Conservation (phyloP, 1,284 basidiomycete genomes). For the Xerocomus amazonicus region DNA sequence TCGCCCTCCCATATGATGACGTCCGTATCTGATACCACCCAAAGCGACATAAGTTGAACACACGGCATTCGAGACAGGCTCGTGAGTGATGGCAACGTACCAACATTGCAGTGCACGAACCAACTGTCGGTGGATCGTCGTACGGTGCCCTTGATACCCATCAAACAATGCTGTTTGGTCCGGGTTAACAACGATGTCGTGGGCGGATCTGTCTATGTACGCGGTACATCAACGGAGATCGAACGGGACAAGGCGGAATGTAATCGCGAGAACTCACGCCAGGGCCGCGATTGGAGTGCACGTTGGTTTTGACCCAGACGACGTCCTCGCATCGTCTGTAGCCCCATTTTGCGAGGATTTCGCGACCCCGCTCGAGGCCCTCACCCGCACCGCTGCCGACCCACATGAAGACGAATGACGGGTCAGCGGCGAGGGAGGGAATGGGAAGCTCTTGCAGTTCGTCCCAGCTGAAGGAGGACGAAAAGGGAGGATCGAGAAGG, state of each 20-base stretch:
- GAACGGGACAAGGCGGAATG: not conserved
- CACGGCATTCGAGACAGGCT: not conserved
- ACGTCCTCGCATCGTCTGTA: constrained; percentile 96
- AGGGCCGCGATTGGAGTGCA: constrained; percentile 62
- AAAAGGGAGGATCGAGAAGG: constrained; percentile 87
- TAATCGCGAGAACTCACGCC: constrained; percentile 49
- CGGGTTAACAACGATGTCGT: constrained; percentile 81
- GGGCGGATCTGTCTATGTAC: constrained; percentile 67
- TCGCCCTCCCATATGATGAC: constrained; percentile 95
- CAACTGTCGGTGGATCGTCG: constrained; percentile 89
- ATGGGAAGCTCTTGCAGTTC: constrained; percentile 80
- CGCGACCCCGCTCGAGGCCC: constrained; percentile 89
- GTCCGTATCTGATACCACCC: constrained; percentile 71
- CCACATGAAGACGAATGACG: constrained; percentile 95
- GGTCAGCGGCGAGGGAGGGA: constrained; percentile 83
- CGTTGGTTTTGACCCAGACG: constrained; percentile 94
- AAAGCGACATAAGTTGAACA: not conserved
- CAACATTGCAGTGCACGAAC: constrained; percentile 98
- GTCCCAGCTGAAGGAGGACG: constrained; percentile 80
- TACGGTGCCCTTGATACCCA: constrained; percentile 98
- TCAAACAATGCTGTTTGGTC: constrained; percentile 94
- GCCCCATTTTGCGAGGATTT: constrained; percentile 91
- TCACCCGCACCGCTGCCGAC: constrained; percentile 89
- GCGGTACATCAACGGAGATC: constrained; percentile 6
- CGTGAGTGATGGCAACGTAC: constrained; percentile 34